Evolutionary conservation across 257 asterid species (phyloP), one percentile per base, ranked within the genome.

Genomic region (Solanum etuberosum): DNA sequence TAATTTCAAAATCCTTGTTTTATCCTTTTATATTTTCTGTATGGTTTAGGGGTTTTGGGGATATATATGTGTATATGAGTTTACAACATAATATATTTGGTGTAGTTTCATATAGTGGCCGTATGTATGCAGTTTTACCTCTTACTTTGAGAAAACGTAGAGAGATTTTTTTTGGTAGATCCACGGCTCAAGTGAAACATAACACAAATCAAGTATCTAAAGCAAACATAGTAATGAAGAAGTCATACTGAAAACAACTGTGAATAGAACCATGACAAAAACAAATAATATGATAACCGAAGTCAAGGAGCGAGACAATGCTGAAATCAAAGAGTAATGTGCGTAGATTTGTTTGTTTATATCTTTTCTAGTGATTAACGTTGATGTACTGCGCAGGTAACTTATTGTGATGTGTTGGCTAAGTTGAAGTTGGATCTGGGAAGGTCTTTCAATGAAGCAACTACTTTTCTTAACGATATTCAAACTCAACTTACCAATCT

Each of bases 401-500:
- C 65, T 18, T 90, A 90, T 42, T 90, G 87, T 42, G 63, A 76
- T n/a, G 84, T 84, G 78, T 77, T 90, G 73, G 42, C 34, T 23
- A 90, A 90, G 86, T 88, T 76, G 61, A 90, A 88, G 59, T 84
- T 83, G 40, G 90, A 90, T 83, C 88, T 90, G 48, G 77, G 27
- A 31, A 88, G 29, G 86, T 87, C 88, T 4, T 88, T 65, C 43
- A 61, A 78, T 35, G 92, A 90, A 86, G 88, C 90, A 67, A 88
- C 89, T 59, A 42, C 40, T 43, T 90, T 90, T 51, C 89, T 90
- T 57, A 84, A 82, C 65, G 37, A 88, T 23, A 85, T 90, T 32
- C 86, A 86, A 88, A 68, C 87, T 37, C 90, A 88, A 43, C 90
- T 90, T 16, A 46, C 46, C 83, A 84, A 90, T 88, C 90, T 90